Conservation (phyloP, 345 rosid genomes). For the Theobroma cacao region DNA sequence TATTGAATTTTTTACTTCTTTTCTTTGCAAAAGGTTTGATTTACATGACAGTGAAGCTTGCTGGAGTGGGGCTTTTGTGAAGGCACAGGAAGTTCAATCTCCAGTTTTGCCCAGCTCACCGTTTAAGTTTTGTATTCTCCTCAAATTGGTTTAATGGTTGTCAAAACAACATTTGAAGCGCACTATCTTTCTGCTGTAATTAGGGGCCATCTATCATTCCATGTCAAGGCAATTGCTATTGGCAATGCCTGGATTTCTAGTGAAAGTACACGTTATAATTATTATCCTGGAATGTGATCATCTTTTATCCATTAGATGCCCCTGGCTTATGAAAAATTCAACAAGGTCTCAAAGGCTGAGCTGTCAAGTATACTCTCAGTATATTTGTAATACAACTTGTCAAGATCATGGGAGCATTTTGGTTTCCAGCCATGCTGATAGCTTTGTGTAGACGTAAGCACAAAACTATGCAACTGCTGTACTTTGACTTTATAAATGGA, state of each 20-base stretch:
- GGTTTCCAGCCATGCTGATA: background rate
- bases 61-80: slow-evolving; percentile 38
- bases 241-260: slow-evolving; percentile 16
- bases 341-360: slow-evolving; percentile 11
- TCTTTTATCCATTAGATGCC: background rate
- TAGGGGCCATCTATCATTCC: slow-evolving; percentile 15
- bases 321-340: slow-evolving; percentile 5
- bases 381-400: slow-evolving; percentile 12
- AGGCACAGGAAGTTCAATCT: slow-evolving; percentile 35
- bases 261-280: slow-evolving; percentile 18
- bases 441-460: background rate
- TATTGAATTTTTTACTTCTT: slow-evolving; percentile 25
- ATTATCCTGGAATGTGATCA: slow-evolving; percentile 10
- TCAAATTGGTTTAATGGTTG: slow-evolving; percentile 27
- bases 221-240: slow-evolving; percentile 14
- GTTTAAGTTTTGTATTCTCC: slow-evolving; percentile 38
- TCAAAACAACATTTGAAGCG: slow-evolving; percentile 16
- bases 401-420: slow-evolving; percentile 14
- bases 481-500: background rate
- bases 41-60: slow-evolving; percentile 34
- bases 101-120: slow-evolving; percentile 29
- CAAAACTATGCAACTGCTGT: background rate
- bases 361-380: background rate
- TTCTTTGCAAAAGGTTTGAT: slow-evolving; percentile 37
- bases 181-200: slow-evolving; percentile 19